These are phyloP conservation scores for Urtica urens DNA, from an alignment of 306 rosid genomes.

Conservation along the genomic window DNA sequence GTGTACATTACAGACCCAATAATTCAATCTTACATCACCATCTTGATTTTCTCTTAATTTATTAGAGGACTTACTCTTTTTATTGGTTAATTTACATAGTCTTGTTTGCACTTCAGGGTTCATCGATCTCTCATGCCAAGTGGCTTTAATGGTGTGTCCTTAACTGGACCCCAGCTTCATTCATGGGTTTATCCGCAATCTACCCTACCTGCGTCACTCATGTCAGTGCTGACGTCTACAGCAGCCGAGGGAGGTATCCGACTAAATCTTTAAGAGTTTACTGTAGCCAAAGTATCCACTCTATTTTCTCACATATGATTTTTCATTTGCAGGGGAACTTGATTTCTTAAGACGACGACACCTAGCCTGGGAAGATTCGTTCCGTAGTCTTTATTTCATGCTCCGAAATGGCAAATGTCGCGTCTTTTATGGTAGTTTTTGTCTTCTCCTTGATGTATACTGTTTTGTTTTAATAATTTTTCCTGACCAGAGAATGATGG, in stretches of 20 bases:
- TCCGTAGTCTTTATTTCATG: constrained; percentile 79
- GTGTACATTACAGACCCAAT: neutral
- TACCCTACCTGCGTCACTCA: constrained; percentile 56
- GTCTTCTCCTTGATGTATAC: too few relatives aligned
- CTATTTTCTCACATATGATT: constrained; percentile 7
- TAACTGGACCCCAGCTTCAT: constrained; percentile 35
- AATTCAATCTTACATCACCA: neutral
- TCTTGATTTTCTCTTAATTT: neutral
- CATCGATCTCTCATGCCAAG: constrained; percentile 34
- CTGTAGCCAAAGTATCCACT: neutral
- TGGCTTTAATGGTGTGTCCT: constrained; percentile 23
- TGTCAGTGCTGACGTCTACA: constrained; percentile 61
- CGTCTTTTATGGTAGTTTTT: constrained; percentile 75
- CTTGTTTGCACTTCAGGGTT: constrained; percentile 21
- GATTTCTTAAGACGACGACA: constrained; percentile 70
- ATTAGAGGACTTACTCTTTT: neutral
- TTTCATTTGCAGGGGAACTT: constrained; percentile 40
- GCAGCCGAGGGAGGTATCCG: constrained; percentile 47
- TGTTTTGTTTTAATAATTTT: too few relatives aligned
- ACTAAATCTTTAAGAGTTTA: constrained; percentile 1
- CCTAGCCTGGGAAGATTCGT: constrained; percentile 75
- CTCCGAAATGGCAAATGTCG: constrained; percentile 64
- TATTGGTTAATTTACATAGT: neutral
- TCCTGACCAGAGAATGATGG: too few relatives aligned
- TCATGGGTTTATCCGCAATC: constrained; percentile 97